Conservation (phyloP, 2,329 filamentous ascomycete genomes). For the Trichoderma simmonsii region DNA sequence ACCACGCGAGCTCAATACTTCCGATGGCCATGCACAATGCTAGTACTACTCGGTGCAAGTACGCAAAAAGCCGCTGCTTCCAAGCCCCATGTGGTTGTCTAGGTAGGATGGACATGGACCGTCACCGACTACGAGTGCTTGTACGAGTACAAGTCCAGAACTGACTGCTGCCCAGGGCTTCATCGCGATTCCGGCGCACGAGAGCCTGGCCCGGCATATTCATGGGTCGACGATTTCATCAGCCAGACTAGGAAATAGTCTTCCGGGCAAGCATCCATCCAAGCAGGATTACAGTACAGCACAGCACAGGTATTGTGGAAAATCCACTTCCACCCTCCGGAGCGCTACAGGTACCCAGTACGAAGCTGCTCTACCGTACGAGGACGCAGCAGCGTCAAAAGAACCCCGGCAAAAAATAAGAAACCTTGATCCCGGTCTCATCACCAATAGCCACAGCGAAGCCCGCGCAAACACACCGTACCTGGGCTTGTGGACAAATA, state of each 20-base stretch:
- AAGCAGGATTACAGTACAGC: background rate
- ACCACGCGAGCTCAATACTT: constrained; percentile 15
- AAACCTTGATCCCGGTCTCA: constrained; percentile 15
- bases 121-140: background rate
- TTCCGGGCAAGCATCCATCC: background rate
- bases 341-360: background rate
- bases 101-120: background rate
- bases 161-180: constrained; percentile 6
- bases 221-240: constrained; percentile 3
- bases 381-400: background rate
- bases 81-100: constrained; percentile 14
- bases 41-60: constrained; percentile 1
- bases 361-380: background rate
- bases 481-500: background rate
- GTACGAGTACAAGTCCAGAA: background rate
- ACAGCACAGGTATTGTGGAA: background rate
- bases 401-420: constrained; percentile 9
- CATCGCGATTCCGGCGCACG: constrained; percentile 2
- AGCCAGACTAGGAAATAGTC: background rate
- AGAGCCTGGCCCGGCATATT: constrained; percentile 10
- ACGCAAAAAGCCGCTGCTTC: constrained; percentile 6
- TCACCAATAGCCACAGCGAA: constrained; percentile 4
- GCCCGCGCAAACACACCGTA: constrained; percentile 1
- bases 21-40: constrained; percentile 8
- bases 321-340: constrained; percentile 3